Base-by-base conservation (phyloP, 1,284 basidiomycete genomes). In the Cystobasidium slooffiae region DNA sequence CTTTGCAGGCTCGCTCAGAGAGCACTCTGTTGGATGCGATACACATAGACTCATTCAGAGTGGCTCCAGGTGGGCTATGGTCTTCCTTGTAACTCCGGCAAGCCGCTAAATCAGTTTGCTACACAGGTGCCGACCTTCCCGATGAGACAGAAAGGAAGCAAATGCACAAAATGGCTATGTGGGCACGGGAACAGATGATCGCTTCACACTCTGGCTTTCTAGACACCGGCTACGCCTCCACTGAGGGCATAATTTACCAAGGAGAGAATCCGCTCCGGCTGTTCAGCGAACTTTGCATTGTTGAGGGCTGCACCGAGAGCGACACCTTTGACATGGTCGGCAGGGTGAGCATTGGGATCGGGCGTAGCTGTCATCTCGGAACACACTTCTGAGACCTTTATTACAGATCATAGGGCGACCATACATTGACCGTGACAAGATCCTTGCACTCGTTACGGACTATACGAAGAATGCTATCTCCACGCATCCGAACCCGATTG, bases 141-240 rank as follows among this genome's bases (percentile, higher is more conserved):
- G 61, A 63, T 22, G 61, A 47, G 6, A 9, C 24, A 14, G 61
- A 63, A 24, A 14, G 44, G 14, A 51, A 47, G 6, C 47, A 49
- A 6, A 63, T 63, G 61, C 61, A 49, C 5, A 63, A 39, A 14
- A 10, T 63, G 44, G 61, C 61, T 6, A 20, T 63, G 6, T 63
- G 61, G 61, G n/a, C 61, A 1, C 61, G 61, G 5, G 61, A 47
- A 22, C 43, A 63, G 44, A 47, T 47, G 6, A 47, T 24, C n/a
- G 7, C 0, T 16, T 47, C 61, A 6, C 31, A 5, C 31, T 31
- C 31, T 31, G 31, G 31, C 31, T 31, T 31, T 31, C 31, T 31
- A 31, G 31, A 31, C 31, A 31, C 31, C 39, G 22, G 59, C 3
- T 47, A 31, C 16, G 20, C 12, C 8, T 22, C 14, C 14, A 44